Evolutionary conservation across 306 rosid species (phyloP).

Genomic region (Cucumis melo): DNA sequence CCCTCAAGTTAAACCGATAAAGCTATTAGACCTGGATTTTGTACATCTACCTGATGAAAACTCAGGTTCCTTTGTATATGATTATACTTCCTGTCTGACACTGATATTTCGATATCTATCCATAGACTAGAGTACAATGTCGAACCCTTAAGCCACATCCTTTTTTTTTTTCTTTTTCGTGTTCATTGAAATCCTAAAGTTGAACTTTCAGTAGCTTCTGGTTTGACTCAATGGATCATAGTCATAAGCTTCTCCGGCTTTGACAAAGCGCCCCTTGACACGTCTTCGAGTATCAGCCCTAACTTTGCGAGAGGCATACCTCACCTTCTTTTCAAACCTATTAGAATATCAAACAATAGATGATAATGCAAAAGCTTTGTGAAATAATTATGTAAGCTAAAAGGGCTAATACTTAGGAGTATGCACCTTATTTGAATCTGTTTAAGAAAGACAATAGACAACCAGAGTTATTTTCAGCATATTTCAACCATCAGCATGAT

Average conservation of each 20-base stretch:
- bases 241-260: constrained; percentile 84
- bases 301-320: constrained; percentile 91
- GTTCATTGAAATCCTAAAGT: constrained; percentile 8
- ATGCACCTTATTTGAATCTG: background rate
- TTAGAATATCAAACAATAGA: constrained; percentile 1
- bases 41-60: constrained; percentile 25
- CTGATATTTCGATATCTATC: constrained; percentile 26
- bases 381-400: background rate
- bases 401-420: background rate
- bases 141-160: constrained; percentile 8
- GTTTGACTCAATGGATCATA: constrained; percentile 77
- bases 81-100: constrained; percentile 39
- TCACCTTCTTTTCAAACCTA: constrained; percentile 80
- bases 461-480: background rate
- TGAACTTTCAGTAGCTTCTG: constrained; percentile 81
- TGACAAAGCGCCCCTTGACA: constrained; percentile 91
- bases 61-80: constrained; percentile 42
- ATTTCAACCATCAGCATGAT: background rate
- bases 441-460: background rate
- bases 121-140: constrained; percentile 19
- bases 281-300: constrained; percentile 86
- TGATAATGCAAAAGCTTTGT: background rate
- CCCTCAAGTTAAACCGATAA: constrained; percentile 18
- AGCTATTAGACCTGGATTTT: constrained; percentile 18
- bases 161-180: background rate